Evolutionary conservation across 108 stramenopile species (phyloP).

Genomic region (Cylindrotheca fusiformis): DNA sequence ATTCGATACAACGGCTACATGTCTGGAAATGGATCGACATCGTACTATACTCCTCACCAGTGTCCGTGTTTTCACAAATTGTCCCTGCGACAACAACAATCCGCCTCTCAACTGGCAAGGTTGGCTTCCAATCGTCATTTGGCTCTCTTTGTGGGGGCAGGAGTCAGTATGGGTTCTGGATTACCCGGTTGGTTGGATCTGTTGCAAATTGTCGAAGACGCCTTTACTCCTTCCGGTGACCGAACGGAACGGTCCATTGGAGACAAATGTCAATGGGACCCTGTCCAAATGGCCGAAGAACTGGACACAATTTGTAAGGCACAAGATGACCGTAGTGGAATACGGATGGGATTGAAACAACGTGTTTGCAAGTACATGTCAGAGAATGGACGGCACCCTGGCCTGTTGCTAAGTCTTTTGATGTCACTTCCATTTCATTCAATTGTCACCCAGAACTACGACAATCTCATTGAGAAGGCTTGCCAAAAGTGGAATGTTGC

Average conservation of each 20-base stretch:
- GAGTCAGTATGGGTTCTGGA: conserved; percentile 17
- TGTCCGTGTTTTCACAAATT: background rate
- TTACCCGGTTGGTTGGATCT: conserved; percentile 17
- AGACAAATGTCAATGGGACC: conserved; percentile 1
- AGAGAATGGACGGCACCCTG: conserved; percentile 1
- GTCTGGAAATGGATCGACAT: background rate
- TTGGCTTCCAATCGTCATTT: conserved; percentile 11
- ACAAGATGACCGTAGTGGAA: conserved; percentile 2
- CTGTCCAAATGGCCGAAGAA: conserved; percentile 4
- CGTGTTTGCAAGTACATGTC: conserved; percentile 9
- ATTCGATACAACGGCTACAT: background rate
- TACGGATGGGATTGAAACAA: conserved; percentile 1
- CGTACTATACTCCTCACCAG: too few relatives aligned
- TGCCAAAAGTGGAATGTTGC: conserved; percentile 13
- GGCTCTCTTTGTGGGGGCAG: conserved; percentile 28
- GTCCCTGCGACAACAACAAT: background rate
- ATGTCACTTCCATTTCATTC: conserved; percentile 12
- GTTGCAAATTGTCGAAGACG: conserved; percentile 12
- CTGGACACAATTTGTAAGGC: background rate
- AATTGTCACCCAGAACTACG: conserved; percentile 31
- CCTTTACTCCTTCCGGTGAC: conserved; percentile 5
- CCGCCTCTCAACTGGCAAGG: conserved; percentile 16
- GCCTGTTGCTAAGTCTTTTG: conserved; percentile 18
- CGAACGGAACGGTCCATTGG: background rate
- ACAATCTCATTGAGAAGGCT: conserved; percentile 15